A percentile compares a stretch with the other conserved stretches of the same genome.
Conservation (phyloP, 2,329 filamentous ascomycete species). For the Phyllosticta capitalensis region DNA sequence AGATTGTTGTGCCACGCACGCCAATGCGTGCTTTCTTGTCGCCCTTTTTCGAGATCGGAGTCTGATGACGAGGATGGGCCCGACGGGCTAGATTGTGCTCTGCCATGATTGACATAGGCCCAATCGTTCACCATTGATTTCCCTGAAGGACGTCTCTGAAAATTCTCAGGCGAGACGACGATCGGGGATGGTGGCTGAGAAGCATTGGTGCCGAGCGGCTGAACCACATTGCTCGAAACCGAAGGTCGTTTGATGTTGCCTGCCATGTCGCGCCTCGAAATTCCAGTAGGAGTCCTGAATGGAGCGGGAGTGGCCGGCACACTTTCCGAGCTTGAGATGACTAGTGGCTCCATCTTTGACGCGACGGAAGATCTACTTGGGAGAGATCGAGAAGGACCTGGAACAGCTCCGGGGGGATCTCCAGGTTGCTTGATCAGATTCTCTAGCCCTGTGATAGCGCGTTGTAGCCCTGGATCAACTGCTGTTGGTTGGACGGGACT, state of each 20-base stretch:
- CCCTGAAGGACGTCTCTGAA: slow-evolving; percentile 11
- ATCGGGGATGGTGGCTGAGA: neutral
- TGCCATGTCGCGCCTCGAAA: neutral
- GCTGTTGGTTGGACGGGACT: neutral
- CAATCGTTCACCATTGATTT: slow-evolving; percentile 20
- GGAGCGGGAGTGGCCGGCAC: neutral
- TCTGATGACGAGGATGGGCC: neutral
- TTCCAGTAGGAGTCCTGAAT: neutral
- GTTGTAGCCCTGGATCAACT: neutral
- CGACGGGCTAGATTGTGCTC: neutral
- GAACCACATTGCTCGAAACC: neutral
- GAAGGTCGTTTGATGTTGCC: neutral
- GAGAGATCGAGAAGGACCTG: slow-evolving; percentile 27
- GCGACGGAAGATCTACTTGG: slow-evolving; percentile 19
- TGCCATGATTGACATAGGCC: slow-evolving; percentile 17
- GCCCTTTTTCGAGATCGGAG: neutral
- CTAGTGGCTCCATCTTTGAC: slow-evolving; percentile 9
- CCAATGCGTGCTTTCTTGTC: slow-evolving; percentile 6
- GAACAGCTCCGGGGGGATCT: slow-evolving; percentile 25
- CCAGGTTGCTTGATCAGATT: slow-evolving; percentile 35
- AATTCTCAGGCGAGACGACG: slow-evolving; percentile 1
- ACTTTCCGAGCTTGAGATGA: slow-evolving; percentile 4
- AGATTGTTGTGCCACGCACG: slow-evolving; percentile 5
- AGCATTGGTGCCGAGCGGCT: neutral
- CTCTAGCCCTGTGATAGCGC: slow-evolving; percentile 32